These are phyloP conservation scores for Triticum urartu DNA, from an alignment of 176 grass and related monocot species.

Conservation along the genomic window DNA sequence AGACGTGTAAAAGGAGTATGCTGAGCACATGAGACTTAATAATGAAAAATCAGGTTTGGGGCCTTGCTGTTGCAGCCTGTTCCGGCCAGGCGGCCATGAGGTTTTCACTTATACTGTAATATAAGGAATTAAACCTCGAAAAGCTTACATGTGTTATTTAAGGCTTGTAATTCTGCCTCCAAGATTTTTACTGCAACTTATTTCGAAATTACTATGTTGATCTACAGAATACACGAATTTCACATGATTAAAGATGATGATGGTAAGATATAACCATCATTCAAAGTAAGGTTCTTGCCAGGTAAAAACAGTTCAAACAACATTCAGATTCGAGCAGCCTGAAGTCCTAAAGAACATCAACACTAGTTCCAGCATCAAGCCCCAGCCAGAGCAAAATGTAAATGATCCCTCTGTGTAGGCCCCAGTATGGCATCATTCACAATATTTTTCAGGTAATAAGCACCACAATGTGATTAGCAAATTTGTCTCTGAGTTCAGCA, in stretches of 20 bases:
- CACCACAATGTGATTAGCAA: neutral
- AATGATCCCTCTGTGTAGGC: neutral
- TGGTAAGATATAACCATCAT: neutral
- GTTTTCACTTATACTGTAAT: neutral
- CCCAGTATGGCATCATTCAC: neutral
- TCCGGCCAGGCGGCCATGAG: neutral
- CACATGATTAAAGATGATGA: neutral
- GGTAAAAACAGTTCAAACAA: neutral
- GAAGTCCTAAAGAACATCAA: neutral
- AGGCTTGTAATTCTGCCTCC: no score
- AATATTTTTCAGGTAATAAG: neutral
- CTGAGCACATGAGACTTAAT: neutral
- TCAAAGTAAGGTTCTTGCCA: neutral
- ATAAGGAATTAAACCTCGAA: neutral
- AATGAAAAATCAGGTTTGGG: neutral
- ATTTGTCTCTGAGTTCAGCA: neutral
- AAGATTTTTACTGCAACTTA: no score
- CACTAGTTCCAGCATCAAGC: neutral
- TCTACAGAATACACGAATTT: neutral
- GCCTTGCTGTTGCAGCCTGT: neutral
- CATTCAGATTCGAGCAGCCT: neutral
- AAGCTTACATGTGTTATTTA: neutral
- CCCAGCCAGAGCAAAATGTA: neutral
- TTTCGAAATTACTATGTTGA: no score
- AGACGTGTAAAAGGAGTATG: neutral